Evolutionary conservation across 768 basidiomycete genomes (phyloP), one percentile per base, ranked within the genome.

Genomic region (Clathrus columnatus): DNA sequence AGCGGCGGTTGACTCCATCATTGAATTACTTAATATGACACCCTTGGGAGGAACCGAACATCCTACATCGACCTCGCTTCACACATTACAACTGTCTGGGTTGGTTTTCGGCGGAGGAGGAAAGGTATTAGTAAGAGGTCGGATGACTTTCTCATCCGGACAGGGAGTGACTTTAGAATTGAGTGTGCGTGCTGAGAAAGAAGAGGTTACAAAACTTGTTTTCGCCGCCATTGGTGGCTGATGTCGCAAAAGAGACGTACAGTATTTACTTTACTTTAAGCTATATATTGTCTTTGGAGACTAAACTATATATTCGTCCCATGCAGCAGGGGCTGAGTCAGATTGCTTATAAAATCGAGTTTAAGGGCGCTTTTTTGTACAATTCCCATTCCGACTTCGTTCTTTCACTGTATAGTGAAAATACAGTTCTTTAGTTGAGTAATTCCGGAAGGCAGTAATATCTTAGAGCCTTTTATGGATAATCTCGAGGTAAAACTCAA

Each of bases 21-120:
- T 94, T 62, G 94, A 96, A 65, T 87, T 98, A 27, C 83, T 98
- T 59, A 87, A 91, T 67, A 98, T 99, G 95, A 92, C 97, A 65
- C 80, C 96, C 5, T 74, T 99, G 17, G 95, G 95, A 59, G 96
- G 96, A 11, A 85, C 87, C 4, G 91, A 97, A 68, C 68, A 71
- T 7, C 91, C 95, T 0, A 73, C 82, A 18, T 89, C 89, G 24
- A 75, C 83, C 7, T 85, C 92, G 3, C 87, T 97, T 48, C 96
- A 99, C 70, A 95, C 94, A 26, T 78, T 99, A 53, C 94, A 95
- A 65, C 69, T 99, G 43, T 91, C 93, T 16, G 96, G 96, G 44
- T 65, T 98, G 60, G 87, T 96, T 17, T 77, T 80, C 23, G 94
- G 95, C 28, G 93, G 93, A 21, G 92, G 90, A 23, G 94, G 93